Percentiles rank a stretch among this genome's conserved stretches.
Conservation (phyloP, 768 basidiomycete genomes). For the Calvatia gigantea region DNA sequence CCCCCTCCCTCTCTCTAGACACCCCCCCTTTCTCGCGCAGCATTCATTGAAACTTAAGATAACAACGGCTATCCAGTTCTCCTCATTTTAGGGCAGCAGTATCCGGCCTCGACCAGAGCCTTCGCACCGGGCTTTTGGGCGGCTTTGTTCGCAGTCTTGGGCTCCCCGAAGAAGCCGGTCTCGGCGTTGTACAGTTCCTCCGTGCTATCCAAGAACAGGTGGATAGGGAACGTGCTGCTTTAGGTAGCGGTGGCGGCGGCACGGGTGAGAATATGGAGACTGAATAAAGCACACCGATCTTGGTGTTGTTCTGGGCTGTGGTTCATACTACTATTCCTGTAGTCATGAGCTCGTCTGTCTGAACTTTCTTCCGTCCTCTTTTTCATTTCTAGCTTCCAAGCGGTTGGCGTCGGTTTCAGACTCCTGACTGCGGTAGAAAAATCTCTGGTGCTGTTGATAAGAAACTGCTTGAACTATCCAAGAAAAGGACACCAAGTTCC, state of each 20-base stretch:
- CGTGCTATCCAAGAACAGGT: conserved; percentile 78
- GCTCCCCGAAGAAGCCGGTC: conserved; percentile 81
- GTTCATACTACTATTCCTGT: too few species aligned
- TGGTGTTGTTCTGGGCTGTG: too few species aligned
- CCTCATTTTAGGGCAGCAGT: conserved; percentile 84
- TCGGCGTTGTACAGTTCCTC: conserved; percentile 74
- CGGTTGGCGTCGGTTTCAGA: too few species aligned
- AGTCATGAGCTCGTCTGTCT: too few species aligned
- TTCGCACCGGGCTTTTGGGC: conserved; percentile 76
- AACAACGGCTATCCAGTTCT: conserved; percentile 36
- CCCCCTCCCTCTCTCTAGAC: neutral
- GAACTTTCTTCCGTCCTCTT: too few species aligned
- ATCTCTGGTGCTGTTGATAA: too few species aligned
- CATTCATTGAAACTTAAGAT: neutral
- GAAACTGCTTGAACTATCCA: too few species aligned
- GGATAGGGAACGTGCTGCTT: conserved; percentile 34
- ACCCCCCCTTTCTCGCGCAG: neutral
- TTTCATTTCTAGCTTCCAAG: too few species aligned
- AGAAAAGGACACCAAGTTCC: too few species aligned
- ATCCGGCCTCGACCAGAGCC: conserved; percentile 76
- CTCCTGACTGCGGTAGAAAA: too few species aligned
- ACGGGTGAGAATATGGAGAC: conserved; percentile 73
- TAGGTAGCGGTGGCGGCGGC: conserved; percentile 5
- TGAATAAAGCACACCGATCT: conserved; percentile 50
- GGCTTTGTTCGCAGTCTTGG: conserved; percentile 76